Evolutionary conservation across 805 yeast species (phyloP), one percentile per base, ranked within the genome.

Genomic region (Candida qinlingensis): DNA sequence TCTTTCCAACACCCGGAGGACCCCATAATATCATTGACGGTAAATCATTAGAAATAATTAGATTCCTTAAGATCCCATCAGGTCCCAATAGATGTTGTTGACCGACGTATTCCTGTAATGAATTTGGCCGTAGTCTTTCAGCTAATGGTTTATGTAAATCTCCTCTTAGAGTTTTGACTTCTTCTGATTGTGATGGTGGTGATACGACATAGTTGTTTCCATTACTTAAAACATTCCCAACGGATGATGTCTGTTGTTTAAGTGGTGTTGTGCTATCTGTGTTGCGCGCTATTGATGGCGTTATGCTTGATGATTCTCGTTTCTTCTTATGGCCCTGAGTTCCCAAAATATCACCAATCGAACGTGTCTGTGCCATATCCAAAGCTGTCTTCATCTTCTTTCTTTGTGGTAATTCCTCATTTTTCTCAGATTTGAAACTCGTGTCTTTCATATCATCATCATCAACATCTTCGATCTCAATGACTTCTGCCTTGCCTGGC

Each of bases 11-110:
- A 0, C 99, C 99, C 2, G 97, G 96, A 1, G 96, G 96, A 0
- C 99, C 99, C 87, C 94, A 86, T 5, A 94, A 68, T 2, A 94
- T 80, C 80, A 94, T 75, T 0, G 97, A 89, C 1, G 97, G 97
- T 7, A 87, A 70, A 42, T 73, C 70, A n/a, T 84, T 66, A 19
- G 76, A 67, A 36, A 75, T 73, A 2, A 91, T 72, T 51, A 86
- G 86, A 41, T 82, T 82, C 29, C 80, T 68, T 3, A 92, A 67
- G 3, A 83, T 70, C 1, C 97, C 96, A 7, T 73, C 57, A 2
- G 69, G 66, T 0, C 87, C 85, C 5, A 92, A 71, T 3, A 94
- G 66, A 66, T 91, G 96, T 11, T 72, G 69, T 66, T 94, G 99
- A 0, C 99, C 99, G 27, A 92, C 75, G 60, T 83, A 90, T 4